These are phyloP conservation scores for Haplographium delicatum DNA, from an alignment of 495 filamentous ascomycete genomes.

Conservation along the genomic window DNA sequence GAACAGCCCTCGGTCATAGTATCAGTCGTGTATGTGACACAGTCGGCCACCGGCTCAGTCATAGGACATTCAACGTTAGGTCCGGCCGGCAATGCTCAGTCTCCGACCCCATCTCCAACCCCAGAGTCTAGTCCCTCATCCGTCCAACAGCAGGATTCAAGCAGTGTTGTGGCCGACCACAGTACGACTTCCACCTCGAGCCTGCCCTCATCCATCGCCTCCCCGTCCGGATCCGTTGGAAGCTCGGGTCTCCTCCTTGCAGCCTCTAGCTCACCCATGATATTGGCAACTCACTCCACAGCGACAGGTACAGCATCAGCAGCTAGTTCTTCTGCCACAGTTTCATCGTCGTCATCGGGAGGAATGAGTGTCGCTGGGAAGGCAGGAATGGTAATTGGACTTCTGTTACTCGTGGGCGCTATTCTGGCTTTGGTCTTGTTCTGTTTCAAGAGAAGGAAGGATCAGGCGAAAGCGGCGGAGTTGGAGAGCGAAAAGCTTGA, in stretches of 20 bases:
- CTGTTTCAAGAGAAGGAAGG: constrained; percentile 59
- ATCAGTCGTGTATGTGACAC: constrained; percentile 51
- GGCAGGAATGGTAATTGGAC: constrained; percentile 79
- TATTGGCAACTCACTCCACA: constrained; percentile 21
- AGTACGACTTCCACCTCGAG: neutral
- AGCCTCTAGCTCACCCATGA: constrained; percentile 4
- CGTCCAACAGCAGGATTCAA: neutral
- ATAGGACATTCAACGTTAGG: constrained; percentile 49
- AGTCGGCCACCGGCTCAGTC: constrained; percentile 46
- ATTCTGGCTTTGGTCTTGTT: constrained; percentile 57
- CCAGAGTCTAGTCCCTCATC: neutral
- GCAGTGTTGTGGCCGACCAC: neutral
- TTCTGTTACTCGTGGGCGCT: constrained; percentile 58
- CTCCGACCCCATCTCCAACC: neutral
- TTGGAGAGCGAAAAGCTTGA: constrained; percentile 54
- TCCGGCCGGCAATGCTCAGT: constrained; percentile 1
- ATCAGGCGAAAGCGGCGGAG: constrained; percentile 35
- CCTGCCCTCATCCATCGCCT: constrained; percentile 9
- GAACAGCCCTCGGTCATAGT: constrained; percentile 31
- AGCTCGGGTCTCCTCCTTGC: constrained; percentile 5
- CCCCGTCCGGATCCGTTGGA: constrained; percentile 3
- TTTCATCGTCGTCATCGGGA: constrained; percentile 22
- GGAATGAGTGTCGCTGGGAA: constrained; percentile 64
- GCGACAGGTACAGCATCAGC: constrained; percentile 25
- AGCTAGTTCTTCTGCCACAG: constrained; percentile 24